Base-by-base conservation (phyloP, 1,284 basidiomycete genomes). In the Ceratobasidium sp. region DNA sequence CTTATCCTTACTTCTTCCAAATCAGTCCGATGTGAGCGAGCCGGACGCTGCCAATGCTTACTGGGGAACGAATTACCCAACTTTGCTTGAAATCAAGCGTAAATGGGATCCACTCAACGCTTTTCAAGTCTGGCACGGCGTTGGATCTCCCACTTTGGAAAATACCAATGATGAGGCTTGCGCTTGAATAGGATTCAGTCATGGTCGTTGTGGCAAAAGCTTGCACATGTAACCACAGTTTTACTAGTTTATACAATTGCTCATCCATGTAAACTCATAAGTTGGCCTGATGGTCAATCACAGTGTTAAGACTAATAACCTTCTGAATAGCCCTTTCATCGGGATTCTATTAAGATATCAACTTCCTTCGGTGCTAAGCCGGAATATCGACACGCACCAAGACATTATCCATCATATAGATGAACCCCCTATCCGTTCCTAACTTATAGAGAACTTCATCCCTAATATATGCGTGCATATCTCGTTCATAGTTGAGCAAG, bases 1-100 rank as follows among this genome's bases (percentile, higher is more conserved):
- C n/a, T 40, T 40, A 40, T 8, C 38, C 38, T 40, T 17, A 40
- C 38, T 8, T 40, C 10, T 8, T 40, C 38, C 17, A 8, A 87
- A 86, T 72, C 85, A 87, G 75, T 84, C 81, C 5, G 84, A 86
- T 73, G 82, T 86, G 1, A 82, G 85, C 58, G 85, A 87, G 74
- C 80, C 81, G 3, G 79, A 86, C 67, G 53, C 35, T 29, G n/a
- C 54, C 82, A 80, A 75, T 10, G 76, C 83, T 1, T 87, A 85
- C 75, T 87, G 85, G 85, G 85, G 85, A 1, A 72, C 75, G 0
- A 82, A 87, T 73, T 85, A 87, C 73, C 69, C 76, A 0, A 75
- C 77, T 64, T 76, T 87, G 1, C 75, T 86, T 17, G 68, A 73
- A 10, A 80, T 86, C 71, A 87, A 87, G 77, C 70, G 81, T 71